phyloP scores from a whole-genome alignment of 306 rosid genomes.

The Begonia loranthoides region DNA sequence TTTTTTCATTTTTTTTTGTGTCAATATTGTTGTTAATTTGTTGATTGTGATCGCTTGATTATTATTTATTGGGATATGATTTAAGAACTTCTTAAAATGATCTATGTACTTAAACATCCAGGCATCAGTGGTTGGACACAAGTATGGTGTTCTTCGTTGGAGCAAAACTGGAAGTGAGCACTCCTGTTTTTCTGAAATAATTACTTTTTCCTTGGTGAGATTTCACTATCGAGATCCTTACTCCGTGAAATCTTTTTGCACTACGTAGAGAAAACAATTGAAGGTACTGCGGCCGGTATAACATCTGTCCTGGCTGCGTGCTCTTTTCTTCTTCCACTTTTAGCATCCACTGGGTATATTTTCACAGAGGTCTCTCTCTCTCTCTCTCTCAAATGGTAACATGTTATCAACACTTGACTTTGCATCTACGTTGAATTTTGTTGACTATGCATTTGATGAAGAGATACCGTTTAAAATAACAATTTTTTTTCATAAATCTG shows the following conservation, averaged over 20 bases:
- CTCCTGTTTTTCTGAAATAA: conserved; percentile 2
- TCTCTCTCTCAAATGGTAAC: not conserved
- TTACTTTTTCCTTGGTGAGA: not conserved
- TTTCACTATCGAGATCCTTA: conserved; percentile 6
- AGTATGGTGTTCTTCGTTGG: conserved; percentile 91
- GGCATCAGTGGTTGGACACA: conserved; percentile 97
- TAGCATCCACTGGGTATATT: conserved; percentile 83
- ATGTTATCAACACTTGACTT: too few relatives aligned
- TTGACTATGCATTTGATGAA: too few relatives aligned
- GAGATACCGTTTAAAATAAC: too few relatives aligned
- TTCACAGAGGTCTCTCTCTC: conserved; percentile 57
- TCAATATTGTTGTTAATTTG: too few relatives aligned
- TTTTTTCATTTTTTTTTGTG: too few relatives aligned
- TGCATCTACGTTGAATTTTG: too few relatives aligned
- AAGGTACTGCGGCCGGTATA: conserved; percentile 99
- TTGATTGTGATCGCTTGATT: not conserved
- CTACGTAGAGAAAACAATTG: conserved; percentile 84
- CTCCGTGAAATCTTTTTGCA: conserved; percentile 7
- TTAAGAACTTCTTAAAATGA: not conserved
- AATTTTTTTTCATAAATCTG: too few relatives aligned
- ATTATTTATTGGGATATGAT: not conserved
- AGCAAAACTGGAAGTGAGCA: conserved; percentile 93
- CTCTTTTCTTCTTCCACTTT: conserved; percentile 71
- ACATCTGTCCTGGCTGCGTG: conserved; percentile 87
- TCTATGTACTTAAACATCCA: conserved; percentile 16